These are phyloP conservation scores for Cystofilobasidium ferigula DNA, from an alignment of 768 basidiomycete species.

Conservation along the genomic window DNA sequence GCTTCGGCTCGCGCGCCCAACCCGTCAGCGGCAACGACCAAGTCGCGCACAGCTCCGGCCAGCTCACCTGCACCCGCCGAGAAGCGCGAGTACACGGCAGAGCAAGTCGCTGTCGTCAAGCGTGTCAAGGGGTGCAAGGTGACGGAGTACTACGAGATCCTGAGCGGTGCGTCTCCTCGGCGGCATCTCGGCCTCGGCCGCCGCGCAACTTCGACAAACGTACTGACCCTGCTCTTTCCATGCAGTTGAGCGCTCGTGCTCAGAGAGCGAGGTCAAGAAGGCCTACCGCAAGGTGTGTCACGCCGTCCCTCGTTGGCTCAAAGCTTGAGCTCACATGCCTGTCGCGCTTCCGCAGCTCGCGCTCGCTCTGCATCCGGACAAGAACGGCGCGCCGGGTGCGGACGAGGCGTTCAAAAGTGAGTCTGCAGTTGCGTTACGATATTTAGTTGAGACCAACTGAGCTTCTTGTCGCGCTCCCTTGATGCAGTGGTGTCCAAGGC, in stretches of 20 bases:
- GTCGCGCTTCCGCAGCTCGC: slow-evolving; percentile 51
- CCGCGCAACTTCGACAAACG: too few species aligned
- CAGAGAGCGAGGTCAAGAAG: slow-evolving; percentile 49
- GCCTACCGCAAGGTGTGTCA: slow-evolving; percentile 80
- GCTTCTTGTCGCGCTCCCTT: neutral
- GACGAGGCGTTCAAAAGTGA: slow-evolving; percentile 96
- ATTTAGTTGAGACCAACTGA: neutral
- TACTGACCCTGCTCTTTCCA: neutral
- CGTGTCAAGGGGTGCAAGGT: slow-evolving; percentile 73
- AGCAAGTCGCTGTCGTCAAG: slow-evolving; percentile 72
- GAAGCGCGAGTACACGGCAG: slow-evolving; percentile 77
- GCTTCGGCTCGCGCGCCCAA: slow-evolving; percentile 1
- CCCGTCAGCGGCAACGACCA: slow-evolving; percentile 15
- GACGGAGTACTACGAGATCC: slow-evolving; percentile 86
- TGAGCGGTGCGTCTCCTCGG: slow-evolving; percentile 40
- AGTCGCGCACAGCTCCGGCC: slow-evolving; percentile 5
- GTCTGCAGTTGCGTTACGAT: slow-evolving; percentile 30
- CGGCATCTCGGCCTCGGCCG: neutral
- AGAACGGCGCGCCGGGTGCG: slow-evolving; percentile 78
- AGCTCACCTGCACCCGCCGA: slow-evolving; percentile 2
- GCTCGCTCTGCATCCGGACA: slow-evolving; percentile 47
- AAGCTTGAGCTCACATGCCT: slow-evolving; percentile 16
- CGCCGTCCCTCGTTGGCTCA: slow-evolving; percentile 5
- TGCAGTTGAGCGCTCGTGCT: slow-evolving; percentile 35
- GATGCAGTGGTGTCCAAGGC: slow-evolving; percentile 87